A percentile compares a stretch with the other conserved stretches of the same genome.
Evolutionary conservation across 2,329 filamentous ascomycete genomes (phyloP).

Genomic region (Triangularia setosa): DNA sequence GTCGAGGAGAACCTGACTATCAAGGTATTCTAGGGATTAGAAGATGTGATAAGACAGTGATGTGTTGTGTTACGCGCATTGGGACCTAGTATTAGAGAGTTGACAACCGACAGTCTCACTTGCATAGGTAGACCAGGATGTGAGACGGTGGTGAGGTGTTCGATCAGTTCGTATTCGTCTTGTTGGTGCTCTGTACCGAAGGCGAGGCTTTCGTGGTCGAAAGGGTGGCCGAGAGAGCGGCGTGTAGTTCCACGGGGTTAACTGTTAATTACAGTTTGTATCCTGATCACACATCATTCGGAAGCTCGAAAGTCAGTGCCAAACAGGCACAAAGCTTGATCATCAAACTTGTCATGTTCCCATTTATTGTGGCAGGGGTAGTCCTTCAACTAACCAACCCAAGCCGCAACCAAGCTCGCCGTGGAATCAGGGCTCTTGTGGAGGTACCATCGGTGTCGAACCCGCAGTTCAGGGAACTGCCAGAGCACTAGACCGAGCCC

Average conservation of each 20-base stretch:
- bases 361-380: not conserved
- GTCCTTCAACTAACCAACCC: conserved; percentile 5
- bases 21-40: too few species aligned
- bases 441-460: conserved; percentile 6
- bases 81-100: not conserved
- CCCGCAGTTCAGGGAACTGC: not conserved
- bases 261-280: not conserved
- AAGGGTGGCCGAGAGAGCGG: not conserved
- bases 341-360: not conserved
- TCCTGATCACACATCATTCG: not conserved
- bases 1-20: not conserved
- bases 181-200: not conserved
- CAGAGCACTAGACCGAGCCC: conserved; percentile 3
- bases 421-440: conserved; percentile 4
- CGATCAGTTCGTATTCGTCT: not conserved
- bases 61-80: not conserved
- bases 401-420: conserved; percentile 1
- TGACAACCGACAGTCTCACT: not conserved
- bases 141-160: not conserved
- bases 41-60: not conserved
- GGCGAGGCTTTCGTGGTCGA: not conserved
- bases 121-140: too few species aligned
- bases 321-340: not conserved
- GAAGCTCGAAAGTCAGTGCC: not conserved
- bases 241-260: not conserved